phyloP scores from a whole-genome alignment of 1,284 basidiomycete genomes.

The Boletus sp. region DNA sequence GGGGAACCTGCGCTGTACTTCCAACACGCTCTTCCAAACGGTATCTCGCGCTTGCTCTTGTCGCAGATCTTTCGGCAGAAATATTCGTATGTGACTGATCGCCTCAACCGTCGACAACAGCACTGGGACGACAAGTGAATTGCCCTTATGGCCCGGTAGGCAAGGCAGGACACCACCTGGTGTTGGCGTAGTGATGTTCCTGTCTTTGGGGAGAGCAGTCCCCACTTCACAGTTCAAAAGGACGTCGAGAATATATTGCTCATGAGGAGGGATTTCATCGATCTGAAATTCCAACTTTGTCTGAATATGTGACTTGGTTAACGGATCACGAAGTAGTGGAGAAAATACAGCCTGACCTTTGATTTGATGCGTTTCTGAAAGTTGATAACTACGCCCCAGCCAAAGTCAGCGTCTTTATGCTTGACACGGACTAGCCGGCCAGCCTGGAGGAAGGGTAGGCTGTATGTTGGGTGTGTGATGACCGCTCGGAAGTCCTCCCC shows the following conservation, averaged over 20 bases:
- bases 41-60: slow-evolving; percentile 74
- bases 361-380: slow-evolving; percentile 81
- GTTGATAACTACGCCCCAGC: slow-evolving; percentile 93
- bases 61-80: slow-evolving; percentile 88
- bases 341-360: slow-evolving; percentile 47
- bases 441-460: slow-evolving; percentile 88
- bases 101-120: slow-evolving; percentile 83
- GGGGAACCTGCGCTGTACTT: slow-evolving; percentile 88
- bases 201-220: slow-evolving; percentile 61
- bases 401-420: slow-evolving; percentile 86
- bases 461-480: slow-evolving; percentile 92
- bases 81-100: slow-evolving; percentile 84
- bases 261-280: slow-evolving; percentile 77
- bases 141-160: slow-evolving; percentile 64
- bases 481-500: slow-evolving; percentile 85
- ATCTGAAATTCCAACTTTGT: slow-evolving; percentile 32
- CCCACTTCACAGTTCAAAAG: slow-evolving; percentile 79
- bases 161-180: slow-evolving; percentile 77
- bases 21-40: slow-evolving; percentile 84
- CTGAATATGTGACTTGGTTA: slow-evolving; percentile 11
- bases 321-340: neutral
- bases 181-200: slow-evolving; percentile 48
- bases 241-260: slow-evolving; percentile 93
- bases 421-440: slow-evolving; percentile 90
- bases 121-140: slow-evolving; percentile 86